Conservation (phyloP, 129 eudicot species). For the Flaveria linearis region DNA sequence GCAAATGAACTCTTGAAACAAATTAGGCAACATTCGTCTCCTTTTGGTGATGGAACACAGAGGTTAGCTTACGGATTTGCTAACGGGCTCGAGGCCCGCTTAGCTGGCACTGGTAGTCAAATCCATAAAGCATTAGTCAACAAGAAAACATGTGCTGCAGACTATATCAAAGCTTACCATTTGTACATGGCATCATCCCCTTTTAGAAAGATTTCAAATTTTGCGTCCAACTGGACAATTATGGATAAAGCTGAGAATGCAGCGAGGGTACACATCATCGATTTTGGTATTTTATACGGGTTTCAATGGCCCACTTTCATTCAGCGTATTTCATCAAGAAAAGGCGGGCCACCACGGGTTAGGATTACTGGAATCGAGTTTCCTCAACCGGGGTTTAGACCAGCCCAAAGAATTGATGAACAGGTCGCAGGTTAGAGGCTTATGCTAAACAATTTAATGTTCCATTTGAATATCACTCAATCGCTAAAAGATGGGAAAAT, state of each 20-base stretch:
- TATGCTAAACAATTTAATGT: constrained; percentile 55
- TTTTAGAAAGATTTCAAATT: constrained; percentile 56
- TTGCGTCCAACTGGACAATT: constrained; percentile 63
- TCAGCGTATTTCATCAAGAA: constrained; percentile 52
- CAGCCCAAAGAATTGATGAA: constrained; percentile 78
- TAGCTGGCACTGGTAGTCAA: constrained; percentile 75
- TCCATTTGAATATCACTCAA: constrained; percentile 63
- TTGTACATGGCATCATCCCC: constrained; percentile 64
- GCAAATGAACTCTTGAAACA: constrained; percentile 57
- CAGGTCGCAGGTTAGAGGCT: constrained; percentile 64
- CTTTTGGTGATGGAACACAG: constrained; percentile 74
- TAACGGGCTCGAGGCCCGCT: constrained; percentile 80
- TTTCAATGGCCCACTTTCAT: constrained; percentile 91
- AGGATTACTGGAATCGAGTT: constrained; percentile 84
- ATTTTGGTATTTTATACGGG: constrained; percentile 89
- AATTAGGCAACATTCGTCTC: constrained; percentile 65
- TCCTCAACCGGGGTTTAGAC: constrained; percentile 90
- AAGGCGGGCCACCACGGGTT: constrained; percentile 64
- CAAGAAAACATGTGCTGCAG: constrained; percentile 74
- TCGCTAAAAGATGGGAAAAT: constrained; percentile 82
- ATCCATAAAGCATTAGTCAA: constrained; percentile 46
- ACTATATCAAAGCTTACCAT: constrained; percentile 66
- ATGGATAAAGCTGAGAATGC: constrained; percentile 40
- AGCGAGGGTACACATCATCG: constrained; percentile 60
- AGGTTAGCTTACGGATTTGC: constrained; percentile 81